Conservation (phyloP, 2,329 filamentous ascomycete genomes). For the Myrmaecium sp. region DNA sequence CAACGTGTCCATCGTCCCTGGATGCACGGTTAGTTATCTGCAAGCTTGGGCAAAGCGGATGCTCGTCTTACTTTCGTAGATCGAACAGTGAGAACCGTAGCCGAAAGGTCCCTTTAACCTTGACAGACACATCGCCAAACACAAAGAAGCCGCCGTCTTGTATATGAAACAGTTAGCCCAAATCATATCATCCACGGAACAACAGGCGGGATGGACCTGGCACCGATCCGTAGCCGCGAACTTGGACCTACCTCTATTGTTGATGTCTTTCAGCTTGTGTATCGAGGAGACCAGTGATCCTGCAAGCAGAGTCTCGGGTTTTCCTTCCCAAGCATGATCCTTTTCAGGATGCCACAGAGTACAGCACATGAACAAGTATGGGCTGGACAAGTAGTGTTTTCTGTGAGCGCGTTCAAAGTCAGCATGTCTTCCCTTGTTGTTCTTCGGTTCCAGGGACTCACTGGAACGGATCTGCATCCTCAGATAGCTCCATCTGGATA, state of each 20-base stretch:
- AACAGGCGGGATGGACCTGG: constrained; percentile 5
- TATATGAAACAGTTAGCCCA: constrained; percentile 2
- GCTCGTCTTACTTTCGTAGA: constrained; percentile 37
- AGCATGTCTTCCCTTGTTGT: constrained; percentile 1
- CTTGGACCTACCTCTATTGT: constrained; percentile 39
- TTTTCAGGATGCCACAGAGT: constrained; percentile 33
- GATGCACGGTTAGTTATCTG: constrained; percentile 7
- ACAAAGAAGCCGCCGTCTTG: constrained; percentile 74
- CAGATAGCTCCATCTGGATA: constrained; percentile 47
- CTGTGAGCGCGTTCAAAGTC: constrained; percentile 6
- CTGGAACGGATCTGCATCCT: constrained; percentile 37
- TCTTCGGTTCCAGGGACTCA: constrained; percentile 24
- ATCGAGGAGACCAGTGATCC: constrained; percentile 67
- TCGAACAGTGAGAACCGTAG: constrained; percentile 68
- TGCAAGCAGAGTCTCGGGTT: constrained; percentile 36
- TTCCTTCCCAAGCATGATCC: constrained; percentile 27
- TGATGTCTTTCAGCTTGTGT: constrained; percentile 62
- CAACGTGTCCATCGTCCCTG: constrained; percentile 27
- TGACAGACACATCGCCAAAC: constrained; percentile 75
- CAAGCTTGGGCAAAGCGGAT: background rate
- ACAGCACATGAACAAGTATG: constrained; percentile 46
- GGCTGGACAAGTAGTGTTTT: constrained; percentile 46
- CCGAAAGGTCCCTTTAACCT: constrained; percentile 52
- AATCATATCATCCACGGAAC: constrained; percentile 2
- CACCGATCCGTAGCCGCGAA: constrained; percentile 2